These are phyloP conservation scores for Ottelia alismoides DNA, from an alignment of 106 monocot genomes.

Conservation along the genomic window DNA sequence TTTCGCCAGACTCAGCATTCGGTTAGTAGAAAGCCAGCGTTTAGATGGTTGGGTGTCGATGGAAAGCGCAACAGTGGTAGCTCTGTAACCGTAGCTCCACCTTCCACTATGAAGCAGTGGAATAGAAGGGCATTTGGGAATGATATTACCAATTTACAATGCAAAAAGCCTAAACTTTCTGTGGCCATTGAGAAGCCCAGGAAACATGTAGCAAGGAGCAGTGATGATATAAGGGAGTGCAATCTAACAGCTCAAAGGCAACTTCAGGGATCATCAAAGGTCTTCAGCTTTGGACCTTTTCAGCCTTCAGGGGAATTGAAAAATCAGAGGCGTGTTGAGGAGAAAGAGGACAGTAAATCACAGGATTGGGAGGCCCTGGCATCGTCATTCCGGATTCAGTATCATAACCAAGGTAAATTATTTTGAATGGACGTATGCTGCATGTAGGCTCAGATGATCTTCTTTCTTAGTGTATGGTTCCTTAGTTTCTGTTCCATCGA, in stretches of 20 bases:
- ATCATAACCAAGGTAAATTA: constrained; percentile 96
- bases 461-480: too few relatives aligned
- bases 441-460: too few relatives aligned
- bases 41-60: constrained; percentile 65
- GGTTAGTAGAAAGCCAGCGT: constrained; percentile 80
- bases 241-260: constrained; percentile 56
- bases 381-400: constrained; percentile 43
- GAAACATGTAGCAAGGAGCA: constrained; percentile 15
- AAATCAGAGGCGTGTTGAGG: constrained; percentile 1
- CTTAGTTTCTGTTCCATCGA: too few relatives aligned
- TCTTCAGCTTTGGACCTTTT: constrained; percentile 79
- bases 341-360: constrained; percentile 8
- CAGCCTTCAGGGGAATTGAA: constrained; percentile 24
- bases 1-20: constrained; percentile 74
- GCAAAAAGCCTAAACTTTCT: constrained; percentile 28
- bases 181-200: constrained; percentile 22
- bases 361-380: constrained; percentile 63
- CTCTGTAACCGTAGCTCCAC: constrained; percentile 24
- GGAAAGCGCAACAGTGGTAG: constrained; percentile 21
- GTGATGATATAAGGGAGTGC: constrained; percentile 34
- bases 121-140: constrained; percentile 73
- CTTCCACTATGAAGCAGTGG: constrained; percentile 11
- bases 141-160: constrained; percentile 66
- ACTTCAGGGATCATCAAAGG: constrained; percentile 26
- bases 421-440: too few relatives aligned